These are phyloP conservation scores for Gymnopilus junonius DNA, from an alignment of 768 basidiomycete species.

Conservation along the genomic window DNA sequence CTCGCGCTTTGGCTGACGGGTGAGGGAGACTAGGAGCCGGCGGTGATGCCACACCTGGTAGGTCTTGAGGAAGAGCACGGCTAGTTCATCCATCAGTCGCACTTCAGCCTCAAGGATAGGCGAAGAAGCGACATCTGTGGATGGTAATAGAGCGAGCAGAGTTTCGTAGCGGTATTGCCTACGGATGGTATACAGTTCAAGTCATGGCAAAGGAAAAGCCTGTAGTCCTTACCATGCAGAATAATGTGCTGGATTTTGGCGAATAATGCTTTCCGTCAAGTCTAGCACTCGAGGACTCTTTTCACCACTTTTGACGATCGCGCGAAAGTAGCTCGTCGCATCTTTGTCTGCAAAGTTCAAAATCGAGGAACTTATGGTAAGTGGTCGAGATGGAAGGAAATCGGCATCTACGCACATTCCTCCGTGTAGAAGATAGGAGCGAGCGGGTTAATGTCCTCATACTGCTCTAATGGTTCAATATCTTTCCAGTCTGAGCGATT, in stretches of 20 bases:
- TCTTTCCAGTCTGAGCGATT: conserved; percentile 81
- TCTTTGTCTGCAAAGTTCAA: conserved; percentile 70
- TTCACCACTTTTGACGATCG: conserved; percentile 77
- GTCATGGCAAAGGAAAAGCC: background rate
- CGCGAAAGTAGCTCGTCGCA: conserved; percentile 92
- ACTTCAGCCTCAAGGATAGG: conserved; percentile 71
- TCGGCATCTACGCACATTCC: conserved; percentile 67
- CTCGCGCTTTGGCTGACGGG: conserved; percentile 63
- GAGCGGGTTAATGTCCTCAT: conserved; percentile 76
- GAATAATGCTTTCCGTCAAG: conserved; percentile 88
- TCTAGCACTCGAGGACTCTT: conserved; percentile 81
- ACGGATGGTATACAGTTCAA: background rate
- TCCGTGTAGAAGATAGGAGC: conserved; percentile 91
- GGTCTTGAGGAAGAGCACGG: conserved; percentile 84
- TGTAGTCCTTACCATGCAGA: conserved; percentile 79
- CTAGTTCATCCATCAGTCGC: conserved; percentile 84
- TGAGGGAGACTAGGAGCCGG: conserved; percentile 67
- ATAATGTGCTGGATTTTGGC: conserved; percentile 95
- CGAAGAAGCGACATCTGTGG: conserved; percentile 6
- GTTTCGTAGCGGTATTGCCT: conserved; percentile 98
- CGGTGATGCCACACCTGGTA: conserved; percentile 99
- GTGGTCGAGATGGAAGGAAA: background rate
- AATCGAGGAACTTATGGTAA: background rate
- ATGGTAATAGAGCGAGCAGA: conserved; percentile 60
- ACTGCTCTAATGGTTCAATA: conserved; percentile 78